phyloP scores from a whole-genome alignment of 257 asterid genomes.

The Scutellaria barbata region DNA sequence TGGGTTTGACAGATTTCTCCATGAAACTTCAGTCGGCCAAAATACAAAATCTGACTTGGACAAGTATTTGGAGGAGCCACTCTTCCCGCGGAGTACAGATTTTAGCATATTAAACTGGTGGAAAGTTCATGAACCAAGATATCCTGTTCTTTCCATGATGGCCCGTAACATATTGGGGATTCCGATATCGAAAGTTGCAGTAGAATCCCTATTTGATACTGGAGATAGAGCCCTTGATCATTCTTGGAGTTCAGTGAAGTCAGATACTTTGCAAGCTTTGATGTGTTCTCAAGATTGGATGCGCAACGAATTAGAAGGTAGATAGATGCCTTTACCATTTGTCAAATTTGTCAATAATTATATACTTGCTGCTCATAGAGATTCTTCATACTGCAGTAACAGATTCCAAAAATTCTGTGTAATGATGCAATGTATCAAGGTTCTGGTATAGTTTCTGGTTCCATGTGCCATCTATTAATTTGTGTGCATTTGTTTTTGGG shows the following conservation, averaged over 20 bases:
- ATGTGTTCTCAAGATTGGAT: slow-evolving; percentile 93
- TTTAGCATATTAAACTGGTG: slow-evolving; percentile 88
- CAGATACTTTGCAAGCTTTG: slow-evolving; percentile 83
- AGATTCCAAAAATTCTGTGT: slow-evolving; percentile 43
- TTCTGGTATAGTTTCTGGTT: slow-evolving; percentile 33
- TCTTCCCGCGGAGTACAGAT: slow-evolving; percentile 76
- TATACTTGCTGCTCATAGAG: slow-evolving; percentile 32
- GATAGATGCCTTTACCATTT: slow-evolving; percentile 32
- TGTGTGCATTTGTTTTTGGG: slow-evolving; percentile 18
- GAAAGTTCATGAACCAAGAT: slow-evolving; percentile 91
- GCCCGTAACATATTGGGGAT: slow-evolving; percentile 89
- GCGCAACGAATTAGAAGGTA: slow-evolving; percentile 65
- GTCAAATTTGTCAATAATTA: slow-evolving; percentile 7
- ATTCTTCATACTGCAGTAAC: slow-evolving; percentile 35
- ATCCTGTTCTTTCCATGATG: slow-evolving; percentile 88
- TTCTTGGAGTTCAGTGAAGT: slow-evolving; percentile 60
- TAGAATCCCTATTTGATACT: slow-evolving; percentile 57
- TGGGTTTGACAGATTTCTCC: slow-evolving; percentile 75
- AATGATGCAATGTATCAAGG: slow-evolving; percentile 44
- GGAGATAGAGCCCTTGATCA: slow-evolving; percentile 60
- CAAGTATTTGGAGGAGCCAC: slow-evolving; percentile 86
- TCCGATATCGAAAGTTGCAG: slow-evolving; percentile 71
- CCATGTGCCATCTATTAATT: slow-evolving; percentile 22
- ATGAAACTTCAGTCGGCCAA: slow-evolving; percentile 64
- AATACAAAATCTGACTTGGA: slow-evolving; percentile 80